Evolutionary conservation across 2,329 filamentous ascomycete genomes (phyloP), one percentile per base, ranked within the genome.

Genomic region (Colletotrichum trifolii): DNA sequence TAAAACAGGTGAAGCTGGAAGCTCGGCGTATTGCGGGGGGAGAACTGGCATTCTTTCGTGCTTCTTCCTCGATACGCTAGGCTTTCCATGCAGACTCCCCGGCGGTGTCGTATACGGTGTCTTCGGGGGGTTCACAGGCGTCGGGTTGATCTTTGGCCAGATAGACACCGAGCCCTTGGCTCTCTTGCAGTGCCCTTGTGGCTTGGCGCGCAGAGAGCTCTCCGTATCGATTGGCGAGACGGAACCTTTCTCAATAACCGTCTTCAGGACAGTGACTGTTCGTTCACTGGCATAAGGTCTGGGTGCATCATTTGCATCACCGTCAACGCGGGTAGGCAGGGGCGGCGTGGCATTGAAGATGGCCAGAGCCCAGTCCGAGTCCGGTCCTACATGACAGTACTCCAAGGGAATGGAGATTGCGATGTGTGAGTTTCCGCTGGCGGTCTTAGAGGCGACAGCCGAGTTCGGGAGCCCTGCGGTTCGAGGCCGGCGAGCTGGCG

Each of bases 401-500:
- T 86, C 80, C 11, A 83, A 64, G 2, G 87, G 86, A 48, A 89
- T 87, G 0, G 86, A 87, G 55, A 89, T 89, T 63, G 86, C 85
- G 67, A 89, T 88, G 69, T 89, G 83, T 5, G 84, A 79, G 70
- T 86, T 78, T 2, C 86, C 86, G 3, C 77, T 81, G 7, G 74
- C 83, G 0, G 85, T 88, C 40, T 75, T 83, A 8, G 84, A 83
- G 4, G 84, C 82, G 12, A 89, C 78, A 11, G 85, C 85, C 33
- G 82, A 83, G 70, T 89, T 85, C 8, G 86, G 86, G 4, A 88
- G 77, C 15, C 62, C 52, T 56, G 71, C 74, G 36, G 54, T 61
- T n/a, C 43, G 38, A 25, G 61, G 57, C 8, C 55, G 65, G 15
- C 64, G 64, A 34, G 43, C 38, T n/a, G 64, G 64, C 25, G 64